Conservation (phyloP, 495 filamentous ascomycete species). For the Durotheca rogersii region DNA sequence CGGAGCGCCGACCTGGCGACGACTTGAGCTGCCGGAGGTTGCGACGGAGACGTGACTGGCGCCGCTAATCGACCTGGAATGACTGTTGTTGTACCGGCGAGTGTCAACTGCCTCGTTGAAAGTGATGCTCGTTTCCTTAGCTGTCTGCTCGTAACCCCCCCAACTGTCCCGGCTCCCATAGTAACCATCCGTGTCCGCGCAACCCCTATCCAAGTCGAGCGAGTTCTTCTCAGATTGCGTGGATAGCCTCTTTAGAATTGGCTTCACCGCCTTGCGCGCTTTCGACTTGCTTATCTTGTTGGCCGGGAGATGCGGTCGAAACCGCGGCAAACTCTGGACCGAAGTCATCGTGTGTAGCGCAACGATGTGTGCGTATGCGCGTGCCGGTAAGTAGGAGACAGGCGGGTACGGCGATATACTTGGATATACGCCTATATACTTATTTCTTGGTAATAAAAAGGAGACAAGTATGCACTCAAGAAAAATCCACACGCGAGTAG, state of each 20-base stretch:
- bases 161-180: slow-evolving; percentile 30
- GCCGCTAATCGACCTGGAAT: slow-evolving; percentile 54
- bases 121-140: slow-evolving; percentile 19
- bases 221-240: slow-evolving; percentile 54
- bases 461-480: no score
- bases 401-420: slow-evolving; percentile 8
- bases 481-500: no score
- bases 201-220: slow-evolving; percentile 53
- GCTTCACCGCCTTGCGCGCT: slow-evolving; percentile 49
- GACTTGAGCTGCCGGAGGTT: slow-evolving; percentile 42
- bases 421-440: slow-evolving; percentile 15
- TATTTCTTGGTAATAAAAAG: slow-evolving; percentile 14
- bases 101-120: slow-evolving; percentile 23
- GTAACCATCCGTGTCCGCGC: slow-evolving; percentile 49
- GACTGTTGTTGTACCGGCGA: slow-evolving; percentile 39
- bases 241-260: slow-evolving; percentile 55
- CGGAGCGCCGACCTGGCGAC: slow-evolving; percentile 40
- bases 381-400: slow-evolving; percentile 14
- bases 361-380: slow-evolving; percentile 9
- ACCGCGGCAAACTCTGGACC: slow-evolving; percentile 33
- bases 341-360: slow-evolving; percentile 41
- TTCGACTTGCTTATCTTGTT: slow-evolving; percentile 47
- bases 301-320: slow-evolving; percentile 25
- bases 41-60: slow-evolving; percentile 48
- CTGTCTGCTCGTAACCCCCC: slow-evolving; percentile 23